Conservation (phyloP, 305 asterid species). For the Fraxinus paxiana region DNA sequence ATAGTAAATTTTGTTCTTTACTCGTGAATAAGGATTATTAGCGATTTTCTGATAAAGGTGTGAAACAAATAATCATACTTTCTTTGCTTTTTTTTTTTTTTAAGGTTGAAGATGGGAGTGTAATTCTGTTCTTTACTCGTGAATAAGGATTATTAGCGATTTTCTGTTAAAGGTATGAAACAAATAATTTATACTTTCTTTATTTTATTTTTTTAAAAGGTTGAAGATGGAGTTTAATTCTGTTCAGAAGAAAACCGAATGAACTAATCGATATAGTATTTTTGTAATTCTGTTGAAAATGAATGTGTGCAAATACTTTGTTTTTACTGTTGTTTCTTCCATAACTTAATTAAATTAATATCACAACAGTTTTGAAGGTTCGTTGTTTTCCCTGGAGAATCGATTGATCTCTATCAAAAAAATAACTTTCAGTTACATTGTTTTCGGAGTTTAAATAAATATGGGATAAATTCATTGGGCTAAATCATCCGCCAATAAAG, state of each 20-base stretch:
- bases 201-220: background rate
- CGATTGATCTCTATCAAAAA: background rate
- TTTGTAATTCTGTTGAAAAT: background rate
- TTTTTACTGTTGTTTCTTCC: background rate
- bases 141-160: background rate
- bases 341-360: background rate
- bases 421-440: background rate
- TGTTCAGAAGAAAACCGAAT: background rate
- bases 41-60: conserved; percentile 14
- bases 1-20: conserved; percentile 7
- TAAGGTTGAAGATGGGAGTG: background rate
- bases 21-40: conserved; percentile 3
- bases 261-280: background rate
- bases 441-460: background rate
- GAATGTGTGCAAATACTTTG: background rate
- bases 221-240: background rate
- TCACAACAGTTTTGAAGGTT: background rate
- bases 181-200: background rate
- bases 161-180: background rate
- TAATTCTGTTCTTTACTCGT: background rate
- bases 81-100: background rate
- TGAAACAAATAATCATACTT: conserved; percentile 6
- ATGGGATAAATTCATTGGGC: background rate
- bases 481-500: background rate
- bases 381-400: background rate